Evolutionary conservation across 345 rosid species (phyloP), one percentile per base, ranked within the genome.

Genomic region (Adansonia digitata): DNA sequence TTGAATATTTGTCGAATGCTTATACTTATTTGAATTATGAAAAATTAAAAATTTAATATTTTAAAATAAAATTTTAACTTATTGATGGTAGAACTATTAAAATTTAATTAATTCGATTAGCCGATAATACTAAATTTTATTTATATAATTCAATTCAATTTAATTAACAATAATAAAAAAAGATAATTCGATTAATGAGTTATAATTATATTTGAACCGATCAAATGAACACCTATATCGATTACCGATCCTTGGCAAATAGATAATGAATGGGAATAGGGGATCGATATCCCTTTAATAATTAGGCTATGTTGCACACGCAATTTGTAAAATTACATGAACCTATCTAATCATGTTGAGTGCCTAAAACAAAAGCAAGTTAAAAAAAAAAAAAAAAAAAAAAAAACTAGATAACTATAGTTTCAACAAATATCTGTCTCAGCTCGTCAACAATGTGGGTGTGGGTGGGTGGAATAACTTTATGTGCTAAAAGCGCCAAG

Each of bases 401-500:
- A 53, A 53, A 20, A 13, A 22, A 53, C 13, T 7, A 22, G 29
- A 53, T 42, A 56, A 45, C 40, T 43, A 56, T 22, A 24, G 24
- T 78, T 74, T 81, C 75, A 80, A 83, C 86, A 72, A 76, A 76
- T 69, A 57, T 74, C 5, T 37, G 74, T 79, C 83, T 77, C 31
- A 65, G 74, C 61, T 69, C 78, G 65, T 15, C 22, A 48, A 18
- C 48, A 17, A 63, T 46, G 48, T 39, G 61, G 17, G 73, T 46
- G 73, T 73, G 29, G 72, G 86, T 74, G 75, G 82, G 83, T 85
- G 88, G 85, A 84, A 81, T 82, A 72, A 77, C 86, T 82, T 86
- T 86, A 80, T 73, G 80, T 48, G 78, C 84, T 83, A 74, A 77
- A 82, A 82, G 79, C 59, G 76, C 79, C 84, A 70, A 80, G 64